Evolutionary conservation across 306 rosid genomes (phyloP).

Genomic region (Fagus crenata): DNA sequence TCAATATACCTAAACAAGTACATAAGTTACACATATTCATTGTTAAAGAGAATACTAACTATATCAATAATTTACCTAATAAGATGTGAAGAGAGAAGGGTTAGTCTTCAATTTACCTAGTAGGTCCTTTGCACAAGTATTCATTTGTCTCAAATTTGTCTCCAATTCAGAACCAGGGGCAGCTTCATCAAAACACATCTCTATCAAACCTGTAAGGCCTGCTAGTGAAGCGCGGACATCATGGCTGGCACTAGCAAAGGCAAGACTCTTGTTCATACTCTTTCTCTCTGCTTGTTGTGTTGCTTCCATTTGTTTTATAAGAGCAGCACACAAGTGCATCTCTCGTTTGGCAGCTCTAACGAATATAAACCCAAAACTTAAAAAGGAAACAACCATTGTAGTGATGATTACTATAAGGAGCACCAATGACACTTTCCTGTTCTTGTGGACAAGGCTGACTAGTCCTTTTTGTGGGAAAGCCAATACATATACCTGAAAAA

Average conservation of each 20-base stretch:
- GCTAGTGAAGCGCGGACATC: constrained; percentile 75
- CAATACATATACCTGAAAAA: constrained; percentile 63
- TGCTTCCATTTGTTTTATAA: constrained; percentile 67
- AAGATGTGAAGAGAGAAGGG: background rate
- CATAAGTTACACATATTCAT: too few relatives aligned
- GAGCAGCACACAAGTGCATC: constrained; percentile 57
- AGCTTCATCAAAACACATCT: constrained; percentile 41
- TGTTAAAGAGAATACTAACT: background rate
- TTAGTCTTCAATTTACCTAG: constrained; percentile 40
- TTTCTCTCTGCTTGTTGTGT: constrained; percentile 77
- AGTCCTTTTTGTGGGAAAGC: constrained; percentile 37
- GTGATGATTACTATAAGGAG: constrained; percentile 37
- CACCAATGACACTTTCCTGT: constrained; percentile 32
- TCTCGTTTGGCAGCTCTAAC: constrained; percentile 43
- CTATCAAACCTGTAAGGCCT: constrained; percentile 60
- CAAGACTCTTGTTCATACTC: constrained; percentile 66
- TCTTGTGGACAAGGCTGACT: constrained; percentile 23
- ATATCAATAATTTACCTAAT: background rate
- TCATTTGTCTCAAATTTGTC: constrained; percentile 58
- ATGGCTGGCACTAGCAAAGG: constrained; percentile 70
- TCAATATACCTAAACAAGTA: constrained; percentile 51
- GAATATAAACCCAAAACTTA: constrained; percentile 31
- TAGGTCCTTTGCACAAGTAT: constrained; percentile 57
- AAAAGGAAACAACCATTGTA: constrained; percentile 26
- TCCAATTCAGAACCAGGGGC: constrained; percentile 38